Evolutionary conservation across 1,139 yeast genomes (phyloP).

Genomic region (Debaryomycetaceae sp.): DNA sequence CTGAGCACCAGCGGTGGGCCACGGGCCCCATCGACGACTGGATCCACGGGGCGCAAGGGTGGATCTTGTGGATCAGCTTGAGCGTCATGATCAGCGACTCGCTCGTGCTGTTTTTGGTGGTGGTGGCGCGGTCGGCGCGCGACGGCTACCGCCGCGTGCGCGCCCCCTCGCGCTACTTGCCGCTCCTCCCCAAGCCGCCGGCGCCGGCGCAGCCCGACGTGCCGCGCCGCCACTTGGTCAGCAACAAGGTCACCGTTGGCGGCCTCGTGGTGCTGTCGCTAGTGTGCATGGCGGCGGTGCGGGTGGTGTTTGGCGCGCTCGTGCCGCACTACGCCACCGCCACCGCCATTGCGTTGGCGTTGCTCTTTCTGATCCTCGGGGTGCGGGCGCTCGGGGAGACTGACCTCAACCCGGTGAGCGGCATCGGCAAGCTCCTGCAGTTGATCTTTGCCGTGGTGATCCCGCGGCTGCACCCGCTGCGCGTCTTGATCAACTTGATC

Average conservation of each 20-base stretch:
- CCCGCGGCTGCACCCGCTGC: conserved; percentile 75
- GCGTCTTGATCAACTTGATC: conserved; percentile 76
- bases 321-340: conserved; percentile 70
- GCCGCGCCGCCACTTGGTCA: conserved; percentile 42
- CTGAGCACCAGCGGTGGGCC: conserved; percentile 74
- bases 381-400: conserved; percentile 96
- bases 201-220: conserved; percentile 10
- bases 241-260: conserved; percentile 42
- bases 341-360: conserved; percentile 68
- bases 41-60: conserved; percentile 92
- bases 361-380: conserved; percentile 76
- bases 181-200: conserved; percentile 7
- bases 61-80: conserved; percentile 93
- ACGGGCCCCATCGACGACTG: conserved; percentile 88
- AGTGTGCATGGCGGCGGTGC: conserved; percentile 61
- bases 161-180: background rate
- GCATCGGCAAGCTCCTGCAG: conserved; percentile 92
- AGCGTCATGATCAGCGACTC: conserved; percentile 95
- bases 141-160: conserved; percentile 4
- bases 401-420: conserved; percentile 93
- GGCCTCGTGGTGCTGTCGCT: conserved; percentile 68
- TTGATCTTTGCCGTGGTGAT: conserved; percentile 76
- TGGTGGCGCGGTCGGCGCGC: conserved; percentile 44
- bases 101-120: conserved; percentile 70
- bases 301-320: conserved; percentile 61